These are phyloP conservation scores for Noccaea caerulescens DNA, from an alignment of 345 rosid genomes.

Conservation along the genomic window DNA sequence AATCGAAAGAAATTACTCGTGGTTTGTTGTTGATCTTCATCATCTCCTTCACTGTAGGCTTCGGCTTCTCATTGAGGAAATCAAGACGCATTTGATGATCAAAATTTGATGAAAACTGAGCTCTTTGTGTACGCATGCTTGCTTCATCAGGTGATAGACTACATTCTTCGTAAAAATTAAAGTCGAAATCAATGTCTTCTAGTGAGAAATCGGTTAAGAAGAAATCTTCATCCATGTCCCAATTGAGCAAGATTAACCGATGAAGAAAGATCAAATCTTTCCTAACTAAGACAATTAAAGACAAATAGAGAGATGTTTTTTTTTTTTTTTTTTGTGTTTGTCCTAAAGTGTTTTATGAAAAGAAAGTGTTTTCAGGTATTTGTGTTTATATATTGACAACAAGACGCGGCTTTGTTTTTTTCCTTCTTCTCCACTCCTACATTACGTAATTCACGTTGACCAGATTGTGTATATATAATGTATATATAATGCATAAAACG, in stretches of 20 bases:
- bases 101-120: conserved; percentile 11
- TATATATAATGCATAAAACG: conserved; percentile 36
- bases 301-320: conserved; percentile 1
- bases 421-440: not conserved
- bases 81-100: conserved; percentile 24
- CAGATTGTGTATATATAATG: conserved; percentile 12
- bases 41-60: conserved; percentile 1
- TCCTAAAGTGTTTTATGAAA: conserved; percentile 19
- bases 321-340: conserved; percentile 28
- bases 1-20: conserved; percentile 35
- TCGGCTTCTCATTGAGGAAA: conserved; percentile 1
- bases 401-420: conserved; percentile 27
- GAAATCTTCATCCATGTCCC: conserved; percentile 40
- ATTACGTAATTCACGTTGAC: conserved; percentile 20
- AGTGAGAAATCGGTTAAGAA: conserved; percentile 35
- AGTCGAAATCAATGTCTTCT: conserved; percentile 43
- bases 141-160: conserved; percentile 8
- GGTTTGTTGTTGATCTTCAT: conserved; percentile 28
- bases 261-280: not conserved
- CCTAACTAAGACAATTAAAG: conserved; percentile 2
- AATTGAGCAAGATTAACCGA: not conserved
- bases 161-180: conserved; percentile 12
- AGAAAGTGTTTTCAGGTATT: conserved; percentile 26
- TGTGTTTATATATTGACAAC: conserved; percentile 31
- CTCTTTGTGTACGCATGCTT: conserved; percentile 15